Evolutionary conservation across 129 eudicot genomes (phyloP).

Genomic region (Cynara cardunculus): DNA sequence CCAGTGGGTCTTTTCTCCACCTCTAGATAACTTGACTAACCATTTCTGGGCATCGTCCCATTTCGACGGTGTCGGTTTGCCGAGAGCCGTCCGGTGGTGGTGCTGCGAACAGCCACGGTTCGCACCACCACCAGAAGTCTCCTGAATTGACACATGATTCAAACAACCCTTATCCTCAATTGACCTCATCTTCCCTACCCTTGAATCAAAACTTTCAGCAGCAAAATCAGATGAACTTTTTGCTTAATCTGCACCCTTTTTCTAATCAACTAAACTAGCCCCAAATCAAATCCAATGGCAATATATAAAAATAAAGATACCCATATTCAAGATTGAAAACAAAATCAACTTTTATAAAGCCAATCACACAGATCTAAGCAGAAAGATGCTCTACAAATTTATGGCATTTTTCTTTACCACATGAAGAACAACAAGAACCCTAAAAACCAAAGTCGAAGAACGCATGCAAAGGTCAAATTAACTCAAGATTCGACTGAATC

Average conservation of each 20-base stretch:
- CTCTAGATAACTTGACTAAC: slow-evolving; percentile 78
- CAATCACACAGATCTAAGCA: slow-evolving; percentile 12
- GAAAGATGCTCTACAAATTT: neutral
- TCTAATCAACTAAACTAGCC: neutral
- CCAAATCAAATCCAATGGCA: neutral
- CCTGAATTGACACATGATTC: slow-evolving; percentile 37
- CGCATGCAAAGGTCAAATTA: slow-evolving; percentile 5
- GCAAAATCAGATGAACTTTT: neutral
- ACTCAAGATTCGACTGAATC: neutral
- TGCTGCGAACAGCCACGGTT: slow-evolving; percentile 42
- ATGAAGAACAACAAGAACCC: slow-evolving; percentile 14
- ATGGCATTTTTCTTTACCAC: neutral
- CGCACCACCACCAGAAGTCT: slow-evolving; percentile 25
- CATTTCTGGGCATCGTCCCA: slow-evolving; percentile 99
- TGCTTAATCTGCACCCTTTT: neutral
- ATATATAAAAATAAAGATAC: neutral
- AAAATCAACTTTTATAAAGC: neutral
- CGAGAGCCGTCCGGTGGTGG: slow-evolving; percentile 65
- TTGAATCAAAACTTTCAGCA: neutral
- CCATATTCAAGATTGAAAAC: slow-evolving; percentile 5
- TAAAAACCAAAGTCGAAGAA: neutral
- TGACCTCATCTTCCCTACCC: slow-evolving; percentile 57
- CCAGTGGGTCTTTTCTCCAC: slow-evolving; percentile 56
- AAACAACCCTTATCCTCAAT: slow-evolving; percentile 75
- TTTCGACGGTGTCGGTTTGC: slow-evolving; percentile 90